A percentile compares a stretch with the other conserved stretches of the same genome.
Conservation (phyloP, 83 land plant species). For the Larix sibirica region DNA sequence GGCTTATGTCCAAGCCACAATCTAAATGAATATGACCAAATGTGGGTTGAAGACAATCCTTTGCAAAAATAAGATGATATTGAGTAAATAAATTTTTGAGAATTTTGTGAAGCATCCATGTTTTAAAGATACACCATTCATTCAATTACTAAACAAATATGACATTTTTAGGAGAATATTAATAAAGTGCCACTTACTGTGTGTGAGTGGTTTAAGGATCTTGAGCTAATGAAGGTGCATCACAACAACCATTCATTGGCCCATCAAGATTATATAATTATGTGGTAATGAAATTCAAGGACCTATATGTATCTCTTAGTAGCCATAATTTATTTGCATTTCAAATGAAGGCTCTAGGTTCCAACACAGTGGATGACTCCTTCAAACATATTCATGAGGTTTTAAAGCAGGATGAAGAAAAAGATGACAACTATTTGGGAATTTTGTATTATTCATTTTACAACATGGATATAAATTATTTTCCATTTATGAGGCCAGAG, state of each 20-base stretch:
- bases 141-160: constrained; percentile 76
- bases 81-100: constrained; percentile 68
- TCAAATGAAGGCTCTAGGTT: constrained; percentile 33
- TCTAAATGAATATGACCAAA: constrained; percentile 75
- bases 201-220: constrained; percentile 47
- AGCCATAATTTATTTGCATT: constrained; percentile 51
- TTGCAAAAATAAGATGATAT: constrained; percentile 69
- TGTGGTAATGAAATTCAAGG: constrained; percentile 69
- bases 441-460: too few species aligned
- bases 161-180: constrained; percentile 64
- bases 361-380: constrained; percentile 40
- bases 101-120: constrained; percentile 72
- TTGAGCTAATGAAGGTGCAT: constrained; percentile 38
- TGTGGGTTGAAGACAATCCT: constrained; percentile 49
- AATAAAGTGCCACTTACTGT: constrained; percentile 23
- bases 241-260: constrained; percentile 24
- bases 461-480: too few species aligned
- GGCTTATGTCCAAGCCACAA: too few species aligned
- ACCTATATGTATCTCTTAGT: constrained; percentile 38
- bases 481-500: too few species aligned
- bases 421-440: too few species aligned
- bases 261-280: constrained; percentile 45
- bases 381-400: constrained; percentile 58
- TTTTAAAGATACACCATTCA: constrained; percentile 70
- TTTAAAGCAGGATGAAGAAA: constrained; percentile 37